These are phyloP conservation scores for Acmispon strigosus DNA, from an alignment of 306 rosid species.

Conservation along the genomic window DNA sequence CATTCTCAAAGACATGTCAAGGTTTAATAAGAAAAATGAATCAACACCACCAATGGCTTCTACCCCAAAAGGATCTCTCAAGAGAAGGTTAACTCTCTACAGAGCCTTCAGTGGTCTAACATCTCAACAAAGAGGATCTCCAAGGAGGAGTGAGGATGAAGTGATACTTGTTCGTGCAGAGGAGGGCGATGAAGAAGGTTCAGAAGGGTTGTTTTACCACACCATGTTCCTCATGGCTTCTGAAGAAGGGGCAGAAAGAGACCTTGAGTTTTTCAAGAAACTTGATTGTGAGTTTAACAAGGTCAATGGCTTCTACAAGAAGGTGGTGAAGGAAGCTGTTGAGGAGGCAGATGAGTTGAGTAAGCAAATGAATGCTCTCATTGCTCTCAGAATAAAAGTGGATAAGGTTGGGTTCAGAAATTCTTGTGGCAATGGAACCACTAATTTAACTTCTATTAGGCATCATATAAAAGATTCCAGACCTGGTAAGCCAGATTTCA, in stretches of 20 bases:
- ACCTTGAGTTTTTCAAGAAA: conserved; percentile 46
- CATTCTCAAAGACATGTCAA: conserved; percentile 31
- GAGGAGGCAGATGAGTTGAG: conserved; percentile 65
- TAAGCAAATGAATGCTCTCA: conserved; percentile 66
- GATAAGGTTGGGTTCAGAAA: conserved; percentile 30
- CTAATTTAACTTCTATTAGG: conserved; percentile 15
- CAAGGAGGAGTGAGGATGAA: conserved; percentile 43
- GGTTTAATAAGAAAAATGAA: conserved; percentile 4
- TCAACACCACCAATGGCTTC: conserved; percentile 27
- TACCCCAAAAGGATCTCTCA: conserved; percentile 40
- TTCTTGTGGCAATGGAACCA: conserved; percentile 13
- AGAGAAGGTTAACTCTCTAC: conserved; percentile 44
- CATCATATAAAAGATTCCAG: conserved; percentile 11
- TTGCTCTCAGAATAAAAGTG: conserved; percentile 60
- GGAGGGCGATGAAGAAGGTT: conserved; percentile 16
- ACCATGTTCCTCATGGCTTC: conserved; percentile 42
- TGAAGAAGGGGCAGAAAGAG: conserved; percentile 46
- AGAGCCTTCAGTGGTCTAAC: conserved; percentile 73
- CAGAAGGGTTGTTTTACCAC: conserved; percentile 33
- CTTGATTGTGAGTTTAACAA: conserved; percentile 75
- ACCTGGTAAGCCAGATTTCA: conserved; percentile 29
- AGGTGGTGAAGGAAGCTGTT: conserved; percentile 40
- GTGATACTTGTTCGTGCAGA: conserved; percentile 41
- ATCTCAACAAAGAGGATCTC: conserved; percentile 24
- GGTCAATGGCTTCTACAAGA: conserved; percentile 50